These are phyloP conservation scores for Golubevia sp. DNA, from an alignment of 1,284 basidiomycete genomes.

Conservation along the genomic window DNA sequence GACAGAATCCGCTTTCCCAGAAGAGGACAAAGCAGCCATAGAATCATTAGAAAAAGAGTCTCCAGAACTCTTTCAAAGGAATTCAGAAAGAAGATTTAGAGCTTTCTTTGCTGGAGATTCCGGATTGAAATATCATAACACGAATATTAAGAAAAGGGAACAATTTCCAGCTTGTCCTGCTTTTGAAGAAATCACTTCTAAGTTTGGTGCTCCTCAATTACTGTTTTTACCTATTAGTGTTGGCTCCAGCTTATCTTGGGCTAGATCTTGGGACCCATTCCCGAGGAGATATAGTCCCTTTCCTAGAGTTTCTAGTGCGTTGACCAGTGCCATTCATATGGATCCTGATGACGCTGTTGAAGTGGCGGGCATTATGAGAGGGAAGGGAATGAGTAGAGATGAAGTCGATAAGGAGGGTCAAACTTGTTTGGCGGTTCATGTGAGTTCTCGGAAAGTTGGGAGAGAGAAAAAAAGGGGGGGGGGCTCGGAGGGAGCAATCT, in stretches of 20 bases:
- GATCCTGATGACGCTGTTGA: conserved; percentile 40
- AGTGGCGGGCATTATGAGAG: conserved; percentile 20
- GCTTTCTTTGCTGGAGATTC: too few species aligned
- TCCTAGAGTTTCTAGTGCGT: conserved; percentile 23
- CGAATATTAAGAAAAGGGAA: not conserved
- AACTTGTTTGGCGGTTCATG: conserved; percentile 6
- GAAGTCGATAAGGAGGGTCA: conserved; percentile 1
- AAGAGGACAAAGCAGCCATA: too few species aligned
- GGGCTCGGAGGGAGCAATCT: not conserved
- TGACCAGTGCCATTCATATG: conserved; percentile 44
- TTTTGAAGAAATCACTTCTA: not conserved
- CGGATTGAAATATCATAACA: not conserved
- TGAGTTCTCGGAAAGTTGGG: too few species aligned
- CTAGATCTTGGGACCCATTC: conserved; percentile 40
- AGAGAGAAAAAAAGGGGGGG: not conserved
- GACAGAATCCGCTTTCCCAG: too few species aligned
- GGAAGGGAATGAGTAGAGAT: not conserved
- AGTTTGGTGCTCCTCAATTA: not conserved
- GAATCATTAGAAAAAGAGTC: too few species aligned
- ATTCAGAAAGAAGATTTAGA: not conserved
- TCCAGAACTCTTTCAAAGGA: too few species aligned
- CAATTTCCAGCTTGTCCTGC: not conserved
- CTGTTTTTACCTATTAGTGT: not conserved
- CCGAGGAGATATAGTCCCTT: conserved; percentile 34
- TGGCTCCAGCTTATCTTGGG: conserved; percentile 19